Conservation (phyloP, 1,284 basidiomycete genomes). For the Boletus albobrunnescens region DNA sequence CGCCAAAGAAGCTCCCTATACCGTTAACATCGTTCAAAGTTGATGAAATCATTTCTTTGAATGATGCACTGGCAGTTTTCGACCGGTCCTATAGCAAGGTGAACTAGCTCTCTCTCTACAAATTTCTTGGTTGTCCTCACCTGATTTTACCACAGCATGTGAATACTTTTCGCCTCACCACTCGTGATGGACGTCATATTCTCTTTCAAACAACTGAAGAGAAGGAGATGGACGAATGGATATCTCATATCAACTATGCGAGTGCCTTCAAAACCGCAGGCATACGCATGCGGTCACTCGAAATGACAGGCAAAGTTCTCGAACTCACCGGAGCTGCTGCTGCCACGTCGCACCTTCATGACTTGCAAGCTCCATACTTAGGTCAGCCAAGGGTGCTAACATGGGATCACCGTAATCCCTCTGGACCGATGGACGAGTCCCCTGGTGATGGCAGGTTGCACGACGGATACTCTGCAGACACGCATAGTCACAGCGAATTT, state of each 20-base stretch:
- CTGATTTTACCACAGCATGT: slow-evolving; percentile 45
- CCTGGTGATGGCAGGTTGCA: slow-evolving; percentile 15
- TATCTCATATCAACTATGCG: slow-evolving; percentile 91
- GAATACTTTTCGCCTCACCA: slow-evolving; percentile 76
- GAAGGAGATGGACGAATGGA: slow-evolving; percentile 86
- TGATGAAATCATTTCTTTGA: slow-evolving; percentile 83
- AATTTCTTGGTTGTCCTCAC: slow-evolving; percentile 3
- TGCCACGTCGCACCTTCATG: slow-evolving; percentile 74
- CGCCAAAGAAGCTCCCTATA: slow-evolving; percentile 42
- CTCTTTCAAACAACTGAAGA: slow-evolving; percentile 76
- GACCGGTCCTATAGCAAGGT: slow-evolving; percentile 79
- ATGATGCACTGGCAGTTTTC: slow-evolving; percentile 74
- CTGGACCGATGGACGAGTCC: slow-evolving; percentile 5
- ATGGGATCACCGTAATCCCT: slow-evolving; percentile 43
- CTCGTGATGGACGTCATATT: slow-evolving; percentile 75
- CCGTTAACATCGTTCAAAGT: slow-evolving; percentile 69
- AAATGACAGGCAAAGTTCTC: slow-evolving; percentile 67
- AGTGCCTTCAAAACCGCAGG: slow-evolving; percentile 86
- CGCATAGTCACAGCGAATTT: slow-evolving; percentile 35
- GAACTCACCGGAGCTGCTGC: slow-evolving; percentile 79
- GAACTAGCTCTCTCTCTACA: slow-evolving; percentile 11
- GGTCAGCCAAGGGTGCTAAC: slow-evolving; percentile 38
- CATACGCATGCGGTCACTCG: slow-evolving; percentile 76
- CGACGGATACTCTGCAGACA: slow-evolving; percentile 24
- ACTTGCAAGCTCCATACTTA: slow-evolving; percentile 42